These are phyloP conservation scores for Sordariomycetes sp. DNA, from an alignment of 2,329 filamentous ascomycete species.

Conservation along the genomic window DNA sequence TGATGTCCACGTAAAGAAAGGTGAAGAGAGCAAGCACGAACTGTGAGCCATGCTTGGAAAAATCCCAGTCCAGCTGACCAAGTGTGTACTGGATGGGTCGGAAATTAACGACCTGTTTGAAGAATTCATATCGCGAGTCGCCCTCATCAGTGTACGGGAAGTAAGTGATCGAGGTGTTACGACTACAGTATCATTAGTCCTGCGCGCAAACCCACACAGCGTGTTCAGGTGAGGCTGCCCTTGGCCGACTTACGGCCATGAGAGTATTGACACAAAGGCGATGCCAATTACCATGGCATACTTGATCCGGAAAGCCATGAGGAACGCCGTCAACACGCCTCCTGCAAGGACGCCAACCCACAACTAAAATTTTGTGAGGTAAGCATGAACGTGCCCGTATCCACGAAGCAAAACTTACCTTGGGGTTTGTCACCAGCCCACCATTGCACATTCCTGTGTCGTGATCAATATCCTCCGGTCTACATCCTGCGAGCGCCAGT, in stretches of 20 bases:
- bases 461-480: conserved; percentile 33
- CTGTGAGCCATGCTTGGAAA: conserved; percentile 39
- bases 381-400: neutral
- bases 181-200: conserved; percentile 21
- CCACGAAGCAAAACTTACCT: conserved; percentile 26
- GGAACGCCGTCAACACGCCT: conserved; percentile 63
- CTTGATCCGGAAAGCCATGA: conserved; percentile 69
- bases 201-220: neutral
- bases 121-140: conserved; percentile 54
- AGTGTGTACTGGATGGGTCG: conserved; percentile 54
- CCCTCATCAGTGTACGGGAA: conserved; percentile 56
- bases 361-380: conserved; percentile 9
- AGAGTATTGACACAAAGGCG: conserved; percentile 56
- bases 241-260: conserved; percentile 48
- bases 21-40: conserved; percentile 58
- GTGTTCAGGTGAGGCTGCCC: neutral
- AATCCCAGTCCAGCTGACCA: conserved; percentile 52
- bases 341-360: conserved; percentile 80
- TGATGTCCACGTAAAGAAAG: conserved; percentile 82
- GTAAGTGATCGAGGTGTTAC: conserved; percentile 57
- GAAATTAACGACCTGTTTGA: conserved; percentile 59
- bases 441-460: conserved; percentile 35
- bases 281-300: conserved; percentile 66
- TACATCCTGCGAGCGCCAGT: conserved; percentile 64
- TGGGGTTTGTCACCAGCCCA: conserved; percentile 65